A percentile compares a stretch with the other conserved stretches of the same genome.
These are phyloP conservation scores for Penicillium verrucosum DNA, from an alignment of 2,329 filamentous ascomycete genomes.

Conservation along the genomic window DNA sequence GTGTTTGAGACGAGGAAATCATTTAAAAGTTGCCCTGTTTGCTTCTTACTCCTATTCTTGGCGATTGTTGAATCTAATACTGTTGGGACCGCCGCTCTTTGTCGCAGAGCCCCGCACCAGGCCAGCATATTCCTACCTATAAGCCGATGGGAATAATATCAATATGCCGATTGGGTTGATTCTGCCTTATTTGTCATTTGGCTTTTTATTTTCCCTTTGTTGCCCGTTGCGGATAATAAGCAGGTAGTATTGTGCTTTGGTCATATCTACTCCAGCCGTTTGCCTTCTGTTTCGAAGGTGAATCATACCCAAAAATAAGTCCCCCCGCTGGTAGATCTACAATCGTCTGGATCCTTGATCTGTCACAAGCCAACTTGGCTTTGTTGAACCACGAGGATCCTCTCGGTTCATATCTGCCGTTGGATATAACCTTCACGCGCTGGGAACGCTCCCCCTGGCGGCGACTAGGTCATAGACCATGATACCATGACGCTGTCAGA, in stretches of 20 bases:
- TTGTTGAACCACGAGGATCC: neutral
- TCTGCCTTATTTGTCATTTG: neutral
- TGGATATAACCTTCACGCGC: conserved; percentile 1
- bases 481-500: conserved; percentile 28
- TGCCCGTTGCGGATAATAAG: neutral
- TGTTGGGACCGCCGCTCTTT: neutral
- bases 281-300: neutral
- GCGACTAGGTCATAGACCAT: conserved; percentile 5
- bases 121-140: neutral
- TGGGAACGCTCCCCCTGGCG: neutral
- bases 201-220: neutral
- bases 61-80: neutral
- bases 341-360: neutral
- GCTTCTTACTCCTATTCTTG: neutral
- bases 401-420: neutral
- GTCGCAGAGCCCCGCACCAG: neutral
- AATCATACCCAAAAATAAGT: neutral
- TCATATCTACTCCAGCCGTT: neutral
- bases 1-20: neutral
- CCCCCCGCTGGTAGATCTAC: neutral
- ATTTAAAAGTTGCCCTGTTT: neutral
- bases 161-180: neutral
- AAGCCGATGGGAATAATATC: neutral
- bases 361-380: neutral
- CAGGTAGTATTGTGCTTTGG: conserved; percentile 2